Evolutionary conservation across 768 basidiomycete species (phyloP).

Genomic region (Rhizopogon vulgaris): DNA sequence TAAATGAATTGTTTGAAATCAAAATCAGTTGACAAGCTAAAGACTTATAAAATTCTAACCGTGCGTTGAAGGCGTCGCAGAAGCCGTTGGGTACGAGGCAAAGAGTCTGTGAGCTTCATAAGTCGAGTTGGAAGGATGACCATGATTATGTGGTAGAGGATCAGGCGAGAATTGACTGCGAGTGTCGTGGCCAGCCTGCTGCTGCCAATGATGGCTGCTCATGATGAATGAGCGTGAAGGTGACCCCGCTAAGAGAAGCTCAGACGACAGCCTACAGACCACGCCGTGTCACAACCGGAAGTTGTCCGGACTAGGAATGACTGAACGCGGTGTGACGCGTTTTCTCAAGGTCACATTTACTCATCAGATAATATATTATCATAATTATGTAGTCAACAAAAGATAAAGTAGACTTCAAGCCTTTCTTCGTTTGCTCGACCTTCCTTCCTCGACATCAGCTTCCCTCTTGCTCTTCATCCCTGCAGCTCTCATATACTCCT

Average conservation of each 20-base stretch:
- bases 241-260: background rate
- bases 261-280: background rate
- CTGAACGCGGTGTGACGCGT: conserved; percentile 1
- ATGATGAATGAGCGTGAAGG: conserved; percentile 11
- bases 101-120: conserved; percentile 65
- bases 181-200: conserved; percentile 12
- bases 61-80: conserved; percentile 71
- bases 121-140: conserved; percentile 40
- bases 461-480: conserved; percentile 72
- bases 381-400: too few species aligned
- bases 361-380: too few species aligned
- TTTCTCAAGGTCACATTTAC: background rate
- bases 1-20: conserved; percentile 29
- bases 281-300: background rate
- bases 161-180: conserved; percentile 10
- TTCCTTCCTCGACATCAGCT: conserved; percentile 52
- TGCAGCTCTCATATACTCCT: conserved; percentile 64
- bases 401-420: conserved; percentile 13
- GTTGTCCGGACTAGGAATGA: background rate
- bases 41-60: conserved; percentile 34
- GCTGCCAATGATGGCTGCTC: conserved; percentile 21
- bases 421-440: conserved; percentile 48
- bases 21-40: background rate
- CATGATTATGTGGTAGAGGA: conserved; percentile 6
- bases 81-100: conserved; percentile 66